These are phyloP conservation scores for Backusella tuberculispora DNA, from an alignment of 192 early-diverging fungal genomes.

Conservation along the genomic window DNA sequence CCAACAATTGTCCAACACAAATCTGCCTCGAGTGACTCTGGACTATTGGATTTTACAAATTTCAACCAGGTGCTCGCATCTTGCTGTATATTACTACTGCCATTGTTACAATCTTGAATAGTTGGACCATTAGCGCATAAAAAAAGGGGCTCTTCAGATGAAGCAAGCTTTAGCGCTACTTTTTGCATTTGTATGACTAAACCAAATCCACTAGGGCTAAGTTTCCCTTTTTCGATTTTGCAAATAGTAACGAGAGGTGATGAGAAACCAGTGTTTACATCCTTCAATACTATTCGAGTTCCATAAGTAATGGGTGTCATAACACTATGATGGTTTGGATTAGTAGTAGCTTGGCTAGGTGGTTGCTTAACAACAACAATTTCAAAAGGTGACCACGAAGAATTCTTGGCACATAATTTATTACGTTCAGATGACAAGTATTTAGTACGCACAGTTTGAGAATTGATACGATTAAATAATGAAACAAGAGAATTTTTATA, in stretches of 20 bases:
- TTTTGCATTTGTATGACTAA: conserved; percentile 88
- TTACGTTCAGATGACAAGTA: conserved; percentile 69
- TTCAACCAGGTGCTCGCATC: conserved; percentile 16
- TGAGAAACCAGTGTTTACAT: conserved; percentile 62
- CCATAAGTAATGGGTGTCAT: conserved; percentile 67
- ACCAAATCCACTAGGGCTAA: conserved; percentile 61
- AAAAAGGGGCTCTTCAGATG: conserved; percentile 43
- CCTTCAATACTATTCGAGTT: conserved; percentile 71
- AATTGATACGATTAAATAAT: conserved; percentile 90
- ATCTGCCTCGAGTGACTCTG: conserved; percentile 68
- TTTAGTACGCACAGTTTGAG: conserved; percentile 89
- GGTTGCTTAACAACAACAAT: conserved; percentile 46
- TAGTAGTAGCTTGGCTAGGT: not conserved
- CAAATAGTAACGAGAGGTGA: conserved; percentile 74
- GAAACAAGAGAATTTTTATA: conserved; percentile 75
- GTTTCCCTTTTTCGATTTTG: conserved; percentile 77
- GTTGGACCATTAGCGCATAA: conserved; percentile 47
- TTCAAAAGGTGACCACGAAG: conserved; percentile 63
- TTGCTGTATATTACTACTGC: not conserved
- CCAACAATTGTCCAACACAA: conserved; percentile 88
- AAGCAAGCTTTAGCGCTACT: conserved; percentile 60
- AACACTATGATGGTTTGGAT: not conserved
- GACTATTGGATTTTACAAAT: not conserved
- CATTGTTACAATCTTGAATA: not conserved
- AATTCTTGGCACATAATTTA: conserved; percentile 62